A percentile compares a stretch with the other conserved stretches of the same genome.
Evolutionary conservation across 768 basidiomycete species (phyloP).

Genomic region (Russula sp.): DNA sequence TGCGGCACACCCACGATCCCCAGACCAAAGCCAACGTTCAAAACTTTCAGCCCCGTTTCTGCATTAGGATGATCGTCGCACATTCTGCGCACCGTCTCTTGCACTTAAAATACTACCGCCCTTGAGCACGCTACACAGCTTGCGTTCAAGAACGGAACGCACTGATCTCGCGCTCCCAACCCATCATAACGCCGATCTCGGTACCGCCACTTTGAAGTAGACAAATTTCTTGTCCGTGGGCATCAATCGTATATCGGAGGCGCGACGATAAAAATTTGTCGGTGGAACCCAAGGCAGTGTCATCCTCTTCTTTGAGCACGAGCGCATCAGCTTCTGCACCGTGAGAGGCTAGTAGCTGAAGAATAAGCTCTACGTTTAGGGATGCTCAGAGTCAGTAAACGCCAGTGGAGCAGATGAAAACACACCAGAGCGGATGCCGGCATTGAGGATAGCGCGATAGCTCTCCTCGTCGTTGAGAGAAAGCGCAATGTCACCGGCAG

Average conservation of each 20-base stretch:
- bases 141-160: conserved; percentile 24
- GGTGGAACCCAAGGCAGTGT: conserved; percentile 54
- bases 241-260: conserved; percentile 63
- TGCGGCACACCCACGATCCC: conserved; percentile 61
- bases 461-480: conserved; percentile 73
- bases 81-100: conserved; percentile 64
- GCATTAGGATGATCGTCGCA: conserved; percentile 47
- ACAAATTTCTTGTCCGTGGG: conserved; percentile 78
- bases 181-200: conserved; percentile 99
- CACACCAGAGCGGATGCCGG: conserved; percentile 85
- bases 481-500: conserved; percentile 85
- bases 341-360: conserved; percentile 52
- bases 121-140: conserved; percentile 18
- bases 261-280: conserved; percentile 65
- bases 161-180: conserved; percentile 89
- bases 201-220: conserved; percentile 55
- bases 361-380: conserved; percentile 54
- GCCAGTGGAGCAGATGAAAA: conserved; percentile 3
- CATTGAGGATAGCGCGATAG: conserved; percentile 80
- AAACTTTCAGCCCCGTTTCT: conserved; percentile 48
- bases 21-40: conserved; percentile 93
- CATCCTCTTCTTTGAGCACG: conserved; percentile 45
- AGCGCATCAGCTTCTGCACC: conserved; percentile 31
- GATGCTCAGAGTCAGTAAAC: background rate
- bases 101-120: conserved; percentile 46